These are phyloP conservation scores for Pachysolen tannophilus DNA, from an alignment of 805 yeast species.

Conservation along the genomic window DNA sequence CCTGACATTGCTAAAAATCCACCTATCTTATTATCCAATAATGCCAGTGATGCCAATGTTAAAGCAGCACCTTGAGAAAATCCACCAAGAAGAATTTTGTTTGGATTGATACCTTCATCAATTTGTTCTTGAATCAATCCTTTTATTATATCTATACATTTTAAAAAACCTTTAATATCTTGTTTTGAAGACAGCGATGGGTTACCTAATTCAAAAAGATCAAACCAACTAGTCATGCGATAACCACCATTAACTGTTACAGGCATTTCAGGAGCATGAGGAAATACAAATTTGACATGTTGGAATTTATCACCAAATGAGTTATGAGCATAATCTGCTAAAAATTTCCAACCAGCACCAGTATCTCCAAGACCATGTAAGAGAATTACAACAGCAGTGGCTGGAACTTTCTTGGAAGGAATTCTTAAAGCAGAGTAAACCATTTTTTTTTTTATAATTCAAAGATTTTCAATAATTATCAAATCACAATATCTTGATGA, in stretches of 20 bases:
- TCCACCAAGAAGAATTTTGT: constrained; percentile 83
- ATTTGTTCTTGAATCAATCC: constrained; percentile 43
- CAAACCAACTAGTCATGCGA: constrained; percentile 83
- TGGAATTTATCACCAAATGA: constrained; percentile 34
- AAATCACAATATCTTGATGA: no score
- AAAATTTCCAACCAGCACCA: constrained; percentile 83
- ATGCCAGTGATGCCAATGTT: constrained; percentile 51
- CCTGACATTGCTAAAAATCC: constrained; percentile 79
- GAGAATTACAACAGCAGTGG: constrained; percentile 63
- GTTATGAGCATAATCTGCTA: constrained; percentile 55
- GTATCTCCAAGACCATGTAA: constrained; percentile 91
- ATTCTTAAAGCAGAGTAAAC: constrained; percentile 24
- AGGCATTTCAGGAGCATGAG: constrained; percentile 76
- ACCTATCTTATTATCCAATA: constrained; percentile 56
- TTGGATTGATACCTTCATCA: constrained; percentile 45
- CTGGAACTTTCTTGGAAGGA: constrained; percentile 28
- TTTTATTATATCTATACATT: constrained; percentile 37
- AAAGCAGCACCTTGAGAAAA: constrained; percentile 93
- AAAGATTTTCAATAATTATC: no score
- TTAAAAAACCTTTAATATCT: constrained; percentile 48
- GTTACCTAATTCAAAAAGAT: constrained; percentile 50
- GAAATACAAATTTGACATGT: constrained; percentile 72
- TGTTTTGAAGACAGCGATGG: constrained; percentile 27
- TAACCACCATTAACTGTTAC: constrained; percentile 62
- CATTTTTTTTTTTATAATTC: constrained; percentile 10